A percentile compares a stretch with the other conserved stretches of the same genome.
phyloP scores from a whole-genome alignment of 1,284 basidiomycete genomes.

The Sphaerobolus stellatus region DNA sequence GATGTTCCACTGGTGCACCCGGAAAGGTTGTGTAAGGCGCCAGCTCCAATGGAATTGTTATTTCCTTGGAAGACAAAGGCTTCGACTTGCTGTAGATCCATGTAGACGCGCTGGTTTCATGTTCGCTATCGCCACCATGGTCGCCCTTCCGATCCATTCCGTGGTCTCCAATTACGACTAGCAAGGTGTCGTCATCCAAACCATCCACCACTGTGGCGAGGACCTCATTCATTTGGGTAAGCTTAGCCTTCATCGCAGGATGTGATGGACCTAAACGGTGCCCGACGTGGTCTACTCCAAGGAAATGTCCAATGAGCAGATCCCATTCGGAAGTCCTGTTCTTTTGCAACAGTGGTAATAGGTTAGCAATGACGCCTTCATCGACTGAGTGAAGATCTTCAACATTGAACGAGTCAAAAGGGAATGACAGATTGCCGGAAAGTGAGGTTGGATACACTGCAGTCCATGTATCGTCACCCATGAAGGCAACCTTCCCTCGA shows the following conservation, averaged over 20 bases:
- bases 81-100: slow-evolving; percentile 88
- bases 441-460: slow-evolving; percentile 83
- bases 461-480: slow-evolving; percentile 98
- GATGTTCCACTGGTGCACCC: slow-evolving; percentile 50
- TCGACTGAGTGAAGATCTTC: slow-evolving; percentile 98
- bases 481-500: slow-evolving; percentile 64
- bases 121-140: slow-evolving; percentile 88
- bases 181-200: slow-evolving; percentile 76
- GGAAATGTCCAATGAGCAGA: slow-evolving; percentile 88
- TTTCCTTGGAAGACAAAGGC: slow-evolving; percentile 36
- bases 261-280: slow-evolving; percentile 92
- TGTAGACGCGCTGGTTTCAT: slow-evolving; percentile 84
- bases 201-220: slow-evolving; percentile 65
- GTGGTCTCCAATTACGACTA: slow-evolving; percentile 94
- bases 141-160: slow-evolving; percentile 97
- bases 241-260: slow-evolving; percentile 81
- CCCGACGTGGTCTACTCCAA: slow-evolving; percentile 98
- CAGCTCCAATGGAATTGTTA: slow-evolving; percentile 42
- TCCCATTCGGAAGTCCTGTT: slow-evolving; percentile 63
- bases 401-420: slow-evolving; percentile 98
- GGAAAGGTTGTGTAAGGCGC: slow-evolving; percentile 63
- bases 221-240: slow-evolving; percentile 86
- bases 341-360: slow-evolving; percentile 74
- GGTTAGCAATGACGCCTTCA: slow-evolving; percentile 78
- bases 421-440: slow-evolving; percentile 66